phyloP scores from a whole-genome alignment of 768 basidiomycete species.

The Agrocybe pediades region DNA sequence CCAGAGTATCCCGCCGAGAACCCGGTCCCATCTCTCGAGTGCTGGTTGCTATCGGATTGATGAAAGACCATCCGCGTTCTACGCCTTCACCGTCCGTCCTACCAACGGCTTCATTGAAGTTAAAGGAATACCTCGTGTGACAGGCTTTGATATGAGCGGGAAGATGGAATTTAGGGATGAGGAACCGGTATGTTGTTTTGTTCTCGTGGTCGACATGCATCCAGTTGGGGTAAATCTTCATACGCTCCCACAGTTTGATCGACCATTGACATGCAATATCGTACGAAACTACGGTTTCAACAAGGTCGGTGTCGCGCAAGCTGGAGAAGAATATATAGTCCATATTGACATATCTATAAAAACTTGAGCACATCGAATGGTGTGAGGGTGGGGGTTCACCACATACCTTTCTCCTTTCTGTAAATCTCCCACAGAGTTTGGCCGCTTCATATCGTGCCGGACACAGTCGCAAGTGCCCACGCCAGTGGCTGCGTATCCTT shows the following conservation, averaged over 20 bases:
- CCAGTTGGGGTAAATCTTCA: background rate
- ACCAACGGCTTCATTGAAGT: background rate
- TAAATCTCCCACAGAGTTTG: conserved; percentile 21
- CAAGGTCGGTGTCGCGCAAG: background rate
- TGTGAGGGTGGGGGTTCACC: no score
- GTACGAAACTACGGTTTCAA: background rate
- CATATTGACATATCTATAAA: background rate
- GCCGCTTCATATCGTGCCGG: conserved; percentile 15
- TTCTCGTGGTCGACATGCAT: background rate
- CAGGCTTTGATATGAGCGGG: background rate
- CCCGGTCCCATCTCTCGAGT: background rate
- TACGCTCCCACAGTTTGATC: background rate
- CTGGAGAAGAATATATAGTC: background rate
- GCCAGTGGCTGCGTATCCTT: conserved; percentile 13
- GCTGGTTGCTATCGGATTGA: background rate
- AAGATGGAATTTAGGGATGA: background rate
- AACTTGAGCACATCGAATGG: no score
- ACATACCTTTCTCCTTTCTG: conserved; percentile 22
- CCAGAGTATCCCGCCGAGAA: background rate
- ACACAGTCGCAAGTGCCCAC: conserved; percentile 13
- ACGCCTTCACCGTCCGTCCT: background rate
- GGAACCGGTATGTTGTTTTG: background rate
- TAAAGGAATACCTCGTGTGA: background rate
- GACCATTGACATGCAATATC: background rate
- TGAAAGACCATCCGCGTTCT: background rate